A percentile compares a stretch with the other conserved stretches of the same genome.
Evolutionary conservation across 495 filamentous ascomycete species (phyloP).

Genomic region (Neurospora intermedia): DNA sequence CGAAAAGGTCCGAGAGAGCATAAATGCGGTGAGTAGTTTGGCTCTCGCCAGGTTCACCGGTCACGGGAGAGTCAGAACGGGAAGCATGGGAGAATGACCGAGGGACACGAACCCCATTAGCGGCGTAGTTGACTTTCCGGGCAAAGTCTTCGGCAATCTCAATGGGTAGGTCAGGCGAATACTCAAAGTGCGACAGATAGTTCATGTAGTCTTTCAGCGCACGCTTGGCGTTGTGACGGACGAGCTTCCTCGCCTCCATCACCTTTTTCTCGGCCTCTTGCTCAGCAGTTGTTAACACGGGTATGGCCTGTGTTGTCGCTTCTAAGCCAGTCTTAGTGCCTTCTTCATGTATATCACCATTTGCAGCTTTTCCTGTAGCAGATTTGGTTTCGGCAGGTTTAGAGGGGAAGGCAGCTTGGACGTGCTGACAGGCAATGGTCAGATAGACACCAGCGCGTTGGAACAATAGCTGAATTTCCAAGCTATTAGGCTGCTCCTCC

Average conservation of each 20-base stretch:
- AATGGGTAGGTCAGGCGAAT: conserved; percentile 56
- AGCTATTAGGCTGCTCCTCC: conserved; percentile 59
- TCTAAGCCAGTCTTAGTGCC: conserved; percentile 5
- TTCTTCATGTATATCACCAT: background rate
- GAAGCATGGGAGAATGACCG: conserved; percentile 6
- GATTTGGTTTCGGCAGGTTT: background rate
- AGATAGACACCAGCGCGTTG: conserved; percentile 67
- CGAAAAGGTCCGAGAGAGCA: conserved; percentile 45
- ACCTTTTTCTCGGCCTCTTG: conserved; percentile 35
- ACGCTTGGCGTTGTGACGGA: conserved; percentile 60
- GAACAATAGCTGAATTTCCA: conserved; percentile 64
- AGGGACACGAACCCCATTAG: conserved; percentile 25
- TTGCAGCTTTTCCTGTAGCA: background rate
- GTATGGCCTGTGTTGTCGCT: background rate
- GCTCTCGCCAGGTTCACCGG: background rate
- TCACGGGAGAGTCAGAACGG: conserved; percentile 2
- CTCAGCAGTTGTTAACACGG: conserved; percentile 15
- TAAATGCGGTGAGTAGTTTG: conserved; percentile 23
- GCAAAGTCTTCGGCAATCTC: conserved; percentile 58
- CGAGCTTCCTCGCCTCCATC: conserved; percentile 51
- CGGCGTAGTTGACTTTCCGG: conserved; percentile 47
- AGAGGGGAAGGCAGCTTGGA: conserved; percentile 18
- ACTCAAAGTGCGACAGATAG: conserved; percentile 62
- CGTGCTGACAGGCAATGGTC: conserved; percentile 53
- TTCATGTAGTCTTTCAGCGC: conserved; percentile 59